phyloP scores from a whole-genome alignment of 495 filamentous ascomycete genomes.

The Penicillium desertorum region DNA sequence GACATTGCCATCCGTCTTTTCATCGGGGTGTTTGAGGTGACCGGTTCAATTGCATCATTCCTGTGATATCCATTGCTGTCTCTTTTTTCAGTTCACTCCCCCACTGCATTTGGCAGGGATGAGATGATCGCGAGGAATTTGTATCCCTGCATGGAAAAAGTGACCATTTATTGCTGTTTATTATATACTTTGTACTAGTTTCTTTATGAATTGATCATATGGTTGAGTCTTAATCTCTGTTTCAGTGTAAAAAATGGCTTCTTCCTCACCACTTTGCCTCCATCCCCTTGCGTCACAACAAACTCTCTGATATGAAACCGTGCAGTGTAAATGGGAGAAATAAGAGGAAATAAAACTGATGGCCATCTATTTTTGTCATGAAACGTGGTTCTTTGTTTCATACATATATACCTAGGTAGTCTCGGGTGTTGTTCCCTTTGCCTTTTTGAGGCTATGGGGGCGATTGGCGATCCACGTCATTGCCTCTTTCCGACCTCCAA shows the following conservation, averaged over 20 bases:
- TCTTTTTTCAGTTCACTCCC: constrained; percentile 33
- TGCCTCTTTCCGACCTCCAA: neutral
- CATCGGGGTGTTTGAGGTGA: constrained; percentile 38
- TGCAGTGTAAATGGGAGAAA: too few species aligned
- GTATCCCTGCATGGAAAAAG: constrained; percentile 34
- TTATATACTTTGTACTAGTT: constrained; percentile 19
- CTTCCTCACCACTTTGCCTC: too few species aligned
- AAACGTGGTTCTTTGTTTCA: constrained; percentile 1
- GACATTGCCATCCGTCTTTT: constrained; percentile 24
- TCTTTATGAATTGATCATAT: constrained; percentile 18
- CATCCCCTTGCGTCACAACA: neutral
- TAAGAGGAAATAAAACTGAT: neutral
- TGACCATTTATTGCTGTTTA: constrained; percentile 20
- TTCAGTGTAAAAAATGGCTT: neutral
- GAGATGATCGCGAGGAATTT: constrained; percentile 42
- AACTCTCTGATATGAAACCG: neutral
- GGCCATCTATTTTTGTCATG: neutral
- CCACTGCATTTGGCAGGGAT: constrained; percentile 34
- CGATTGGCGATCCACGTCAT: constrained; percentile 12
- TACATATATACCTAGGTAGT: too few species aligned
- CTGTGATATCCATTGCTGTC: constrained; percentile 49
- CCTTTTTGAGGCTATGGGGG: constrained; percentile 2
- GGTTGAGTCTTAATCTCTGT: neutral
- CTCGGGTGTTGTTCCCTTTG: neutral
- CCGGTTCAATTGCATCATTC: constrained; percentile 36